Evolutionary conservation across 106 monocot genomes (phyloP).

Genomic region (Iris macrosiphon): DNA sequence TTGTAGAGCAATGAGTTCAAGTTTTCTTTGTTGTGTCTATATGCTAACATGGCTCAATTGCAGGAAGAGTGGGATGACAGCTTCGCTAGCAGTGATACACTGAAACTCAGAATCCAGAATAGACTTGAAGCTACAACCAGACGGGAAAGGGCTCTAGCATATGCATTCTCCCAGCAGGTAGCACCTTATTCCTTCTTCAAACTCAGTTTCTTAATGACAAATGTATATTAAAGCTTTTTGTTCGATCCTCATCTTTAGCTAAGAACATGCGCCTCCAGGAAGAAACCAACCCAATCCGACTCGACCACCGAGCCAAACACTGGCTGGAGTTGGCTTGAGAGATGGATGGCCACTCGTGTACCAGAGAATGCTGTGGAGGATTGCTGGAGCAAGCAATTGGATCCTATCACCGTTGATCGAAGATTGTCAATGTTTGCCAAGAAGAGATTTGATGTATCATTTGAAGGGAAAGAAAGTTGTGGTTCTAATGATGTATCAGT

Average conservation of each 20-base stretch:
- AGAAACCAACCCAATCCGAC: conserved; percentile 32
- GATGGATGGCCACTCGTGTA: conserved; percentile 85
- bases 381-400: conserved; percentile 30
- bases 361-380: conserved; percentile 30
- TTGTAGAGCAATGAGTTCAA: too few relatives aligned
- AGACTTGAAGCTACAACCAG: conserved; percentile 73
- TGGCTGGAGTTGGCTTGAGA: conserved; percentile 89
- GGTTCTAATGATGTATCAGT: conserved; percentile 75
- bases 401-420: conserved; percentile 7
- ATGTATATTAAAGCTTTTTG: background rate
- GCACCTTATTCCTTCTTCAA: conserved; percentile 3
- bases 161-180: conserved; percentile 91
- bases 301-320: conserved; percentile 24
- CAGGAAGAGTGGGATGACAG: conserved; percentile 94
- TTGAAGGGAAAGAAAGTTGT: conserved; percentile 74
- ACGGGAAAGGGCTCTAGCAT: conserved; percentile 77
- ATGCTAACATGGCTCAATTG: too few relatives aligned
- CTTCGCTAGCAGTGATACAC: conserved; percentile 56
- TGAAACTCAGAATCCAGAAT: conserved; percentile 60
- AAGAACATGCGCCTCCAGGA: conserved; percentile 49
- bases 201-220: background rate
- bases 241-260: conserved; percentile 26
- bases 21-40: conserved; percentile 4
- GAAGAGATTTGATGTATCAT: conserved; percentile 39
- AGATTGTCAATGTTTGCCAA: conserved; percentile 22